phyloP scores from a whole-genome alignment of 192 early-diverging fungal genomes.

The Podila minutissima region DNA sequence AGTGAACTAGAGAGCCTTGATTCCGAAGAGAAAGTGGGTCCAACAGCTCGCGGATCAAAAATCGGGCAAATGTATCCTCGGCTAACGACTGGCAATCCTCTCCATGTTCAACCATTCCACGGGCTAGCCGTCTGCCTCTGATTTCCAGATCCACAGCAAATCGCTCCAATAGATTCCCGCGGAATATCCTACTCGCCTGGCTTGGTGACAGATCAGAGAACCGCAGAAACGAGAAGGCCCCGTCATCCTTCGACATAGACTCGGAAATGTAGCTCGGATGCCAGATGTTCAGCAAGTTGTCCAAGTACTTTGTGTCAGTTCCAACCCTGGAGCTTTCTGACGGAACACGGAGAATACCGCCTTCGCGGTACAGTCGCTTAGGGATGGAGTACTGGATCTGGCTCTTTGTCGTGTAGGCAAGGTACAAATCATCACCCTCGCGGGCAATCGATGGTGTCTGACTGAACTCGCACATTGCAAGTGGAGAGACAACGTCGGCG shows the following conservation, averaged over 20 bases:
- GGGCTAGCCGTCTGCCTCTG: conserved; percentile 25
- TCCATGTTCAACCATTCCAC: conserved; percentile 19
- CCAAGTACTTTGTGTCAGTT: conserved; percentile 51
- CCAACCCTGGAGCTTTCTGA: conserved; percentile 56
- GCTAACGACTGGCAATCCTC: conserved; percentile 6
- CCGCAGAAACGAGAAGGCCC: conserved; percentile 65
- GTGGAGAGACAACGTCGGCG: conserved; percentile 79
- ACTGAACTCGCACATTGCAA: conserved; percentile 67
- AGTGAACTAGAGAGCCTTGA: conserved; percentile 14
- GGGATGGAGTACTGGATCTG: conserved; percentile 72
- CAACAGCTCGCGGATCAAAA: conserved; percentile 52
- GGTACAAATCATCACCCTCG: conserved; percentile 66
- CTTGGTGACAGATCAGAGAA: conserved; percentile 60
- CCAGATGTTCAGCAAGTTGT: conserved; percentile 69
- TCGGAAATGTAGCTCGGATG: conserved; percentile 60
- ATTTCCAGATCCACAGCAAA: conserved; percentile 53
- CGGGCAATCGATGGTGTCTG: conserved; percentile 68
- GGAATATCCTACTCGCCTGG: conserved; percentile 55
- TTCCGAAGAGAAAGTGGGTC: conserved; percentile 17
- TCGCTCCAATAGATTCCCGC: conserved; percentile 46
- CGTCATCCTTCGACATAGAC: conserved; percentile 52
- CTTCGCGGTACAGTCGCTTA: conserved; percentile 73
- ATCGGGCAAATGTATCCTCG: conserved; percentile 53
- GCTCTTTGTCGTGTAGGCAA: conserved; percentile 70
- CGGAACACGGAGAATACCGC: conserved; percentile 59